These are phyloP conservation scores for Russula foetens DNA, from an alignment of 768 basidiomycete genomes.

Conservation along the genomic window DNA sequence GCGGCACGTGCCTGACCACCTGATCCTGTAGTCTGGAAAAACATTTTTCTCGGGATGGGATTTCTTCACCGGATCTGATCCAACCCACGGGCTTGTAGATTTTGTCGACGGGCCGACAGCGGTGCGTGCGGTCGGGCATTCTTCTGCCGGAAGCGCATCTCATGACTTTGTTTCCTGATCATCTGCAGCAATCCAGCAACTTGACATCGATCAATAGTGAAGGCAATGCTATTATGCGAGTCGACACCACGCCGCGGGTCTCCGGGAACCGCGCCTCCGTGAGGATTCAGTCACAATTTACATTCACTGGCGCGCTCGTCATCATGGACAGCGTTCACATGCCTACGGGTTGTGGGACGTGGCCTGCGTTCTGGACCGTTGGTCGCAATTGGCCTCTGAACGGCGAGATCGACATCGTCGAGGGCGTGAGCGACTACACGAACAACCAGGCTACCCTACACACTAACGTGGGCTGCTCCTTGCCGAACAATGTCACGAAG, in stretches of 20 bases:
- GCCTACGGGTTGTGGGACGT: slow-evolving; percentile 84
- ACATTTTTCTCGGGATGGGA: slow-evolving; percentile 79
- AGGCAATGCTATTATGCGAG: slow-evolving; percentile 82
- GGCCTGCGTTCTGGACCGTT: slow-evolving; percentile 49
- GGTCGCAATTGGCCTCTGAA: slow-evolving; percentile 56
- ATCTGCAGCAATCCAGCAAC: slow-evolving; percentile 42
- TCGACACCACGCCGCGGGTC: slow-evolving; percentile 76
- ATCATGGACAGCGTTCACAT: slow-evolving; percentile 83
- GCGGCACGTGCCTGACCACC: too few relatives aligned
- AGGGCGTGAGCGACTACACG: slow-evolving; percentile 79
- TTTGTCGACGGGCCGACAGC: slow-evolving; percentile 58
- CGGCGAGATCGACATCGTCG: slow-evolving; percentile 81
- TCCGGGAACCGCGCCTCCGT: slow-evolving; percentile 61
- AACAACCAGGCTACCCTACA: slow-evolving; percentile 80
- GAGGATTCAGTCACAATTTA: slow-evolving; percentile 58
- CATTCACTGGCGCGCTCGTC: slow-evolving; percentile 60
- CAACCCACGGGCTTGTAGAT: slow-evolving; percentile 64
- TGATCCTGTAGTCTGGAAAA: slow-evolving; percentile 41
- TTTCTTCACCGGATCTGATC: slow-evolving; percentile 63
- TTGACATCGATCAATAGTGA: slow-evolving; percentile 58
- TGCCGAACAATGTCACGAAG: slow-evolving; percentile 39
- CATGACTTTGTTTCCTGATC: not conserved
- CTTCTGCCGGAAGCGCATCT: slow-evolving; percentile 3
- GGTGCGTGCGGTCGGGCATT: slow-evolving; percentile 30
- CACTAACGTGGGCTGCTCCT: slow-evolving; percentile 60